A percentile compares a stretch with the other conserved stretches of the same genome.
These are phyloP conservation scores for Misopates orontium DNA, from an alignment of 257 asterid species.

Conservation along the genomic window DNA sequence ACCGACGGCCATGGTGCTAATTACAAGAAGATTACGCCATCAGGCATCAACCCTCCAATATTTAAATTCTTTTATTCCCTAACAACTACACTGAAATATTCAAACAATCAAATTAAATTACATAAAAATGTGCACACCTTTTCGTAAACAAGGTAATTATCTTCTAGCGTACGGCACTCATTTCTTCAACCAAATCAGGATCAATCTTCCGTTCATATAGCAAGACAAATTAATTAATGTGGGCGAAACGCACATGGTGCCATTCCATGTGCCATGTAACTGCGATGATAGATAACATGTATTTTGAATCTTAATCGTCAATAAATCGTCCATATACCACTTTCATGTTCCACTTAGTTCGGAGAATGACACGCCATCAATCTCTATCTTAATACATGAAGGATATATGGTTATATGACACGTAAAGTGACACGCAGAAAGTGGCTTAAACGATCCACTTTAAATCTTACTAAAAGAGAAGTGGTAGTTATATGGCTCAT, in stretches of 20 bases:
- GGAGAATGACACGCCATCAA: too few species aligned
- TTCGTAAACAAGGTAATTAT: slow-evolving; percentile 26
- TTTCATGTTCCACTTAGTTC: too few species aligned
- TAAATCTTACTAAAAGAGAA: too few species aligned
- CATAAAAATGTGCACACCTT: slow-evolving; percentile 28
- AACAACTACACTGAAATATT: slow-evolving; percentile 48
- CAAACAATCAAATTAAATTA: slow-evolving; percentile 29
- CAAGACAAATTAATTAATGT: slow-evolving; percentile 28
- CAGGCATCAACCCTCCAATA: slow-evolving; percentile 26
- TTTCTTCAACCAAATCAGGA: slow-evolving; percentile 26
- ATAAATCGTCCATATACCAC: too few species aligned
- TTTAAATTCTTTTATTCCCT: slow-evolving; percentile 43
- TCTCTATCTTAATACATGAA: too few species aligned
- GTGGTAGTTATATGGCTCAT: too few species aligned
- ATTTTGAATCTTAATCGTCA: too few species aligned
- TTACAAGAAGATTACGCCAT: slow-evolving; percentile 52
- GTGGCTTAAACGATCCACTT: too few species aligned
- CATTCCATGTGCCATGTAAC: slow-evolving; percentile 9
- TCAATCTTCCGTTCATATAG: neutral
- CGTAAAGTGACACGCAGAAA: too few species aligned
- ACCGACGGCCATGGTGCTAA: slow-evolving; percentile 41
- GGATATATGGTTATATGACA: too few species aligned
- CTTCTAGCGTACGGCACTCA: slow-evolving; percentile 39
- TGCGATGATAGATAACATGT: neutral
- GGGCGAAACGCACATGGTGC: neutral